These are phyloP conservation scores for Penicillium bialowiezense DNA, from an alignment of 495 filamentous ascomycete species.

Conservation along the genomic window DNA sequence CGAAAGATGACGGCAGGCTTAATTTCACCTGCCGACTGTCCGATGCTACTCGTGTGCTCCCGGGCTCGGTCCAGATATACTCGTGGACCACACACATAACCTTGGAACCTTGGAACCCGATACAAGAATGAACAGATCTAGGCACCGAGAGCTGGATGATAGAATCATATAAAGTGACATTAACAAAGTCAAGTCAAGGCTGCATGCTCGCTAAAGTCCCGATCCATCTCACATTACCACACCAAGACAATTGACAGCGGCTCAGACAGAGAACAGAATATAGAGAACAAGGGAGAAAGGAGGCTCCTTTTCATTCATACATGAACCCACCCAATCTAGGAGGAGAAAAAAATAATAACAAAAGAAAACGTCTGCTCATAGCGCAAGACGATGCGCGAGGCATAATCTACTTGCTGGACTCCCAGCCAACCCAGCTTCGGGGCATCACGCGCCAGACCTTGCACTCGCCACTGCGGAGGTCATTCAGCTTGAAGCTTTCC, in stretches of 20 bases:
- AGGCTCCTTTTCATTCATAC: conserved; percentile 20
- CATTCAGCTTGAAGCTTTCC: conserved; percentile 90
- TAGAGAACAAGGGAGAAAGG: conserved; percentile 10
- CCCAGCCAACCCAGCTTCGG: conserved; percentile 89
- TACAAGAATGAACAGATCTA: too few species aligned
- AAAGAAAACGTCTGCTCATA: conserved; percentile 11
- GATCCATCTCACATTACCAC: conserved; percentile 26
- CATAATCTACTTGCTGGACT: conserved; percentile 31
- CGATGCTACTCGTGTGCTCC: too few species aligned
- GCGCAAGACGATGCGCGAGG: background rate
- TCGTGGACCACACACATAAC: too few species aligned
- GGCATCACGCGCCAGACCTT: conserved; percentile 98
- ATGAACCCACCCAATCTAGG: conserved; percentile 17
- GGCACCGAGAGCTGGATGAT: too few species aligned
- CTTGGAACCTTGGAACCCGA: too few species aligned
- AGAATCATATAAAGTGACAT: conserved; percentile 17
- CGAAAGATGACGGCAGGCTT: too few species aligned
- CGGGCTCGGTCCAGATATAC: too few species aligned
- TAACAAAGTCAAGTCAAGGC: too few species aligned
- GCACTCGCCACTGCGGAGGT: conserved; percentile 89
- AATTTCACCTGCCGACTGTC: too few species aligned
- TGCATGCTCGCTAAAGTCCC: conserved; percentile 24
- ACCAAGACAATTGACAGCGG: conserved; percentile 10
- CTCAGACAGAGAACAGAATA: conserved; percentile 10
- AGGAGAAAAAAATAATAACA: conserved; percentile 8